Conservation (phyloP, 768 basidiomycete species). For the Xanthoconium stramineum region DNA sequence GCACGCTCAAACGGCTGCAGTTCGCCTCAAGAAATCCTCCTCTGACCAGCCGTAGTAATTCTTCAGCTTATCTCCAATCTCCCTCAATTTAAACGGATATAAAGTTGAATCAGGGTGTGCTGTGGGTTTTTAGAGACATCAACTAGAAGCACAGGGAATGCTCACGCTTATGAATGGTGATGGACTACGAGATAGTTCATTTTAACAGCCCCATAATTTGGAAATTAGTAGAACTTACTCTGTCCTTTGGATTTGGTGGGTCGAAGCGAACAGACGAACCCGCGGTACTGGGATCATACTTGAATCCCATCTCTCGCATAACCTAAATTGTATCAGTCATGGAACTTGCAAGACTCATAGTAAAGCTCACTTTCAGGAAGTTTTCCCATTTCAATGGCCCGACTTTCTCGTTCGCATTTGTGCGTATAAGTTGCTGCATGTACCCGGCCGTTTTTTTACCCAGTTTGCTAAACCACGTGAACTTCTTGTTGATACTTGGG, state of each 20-base stretch:
- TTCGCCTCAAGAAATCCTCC: conserved; percentile 36
- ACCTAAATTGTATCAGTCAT: conserved; percentile 39
- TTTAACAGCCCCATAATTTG: conserved; percentile 1
- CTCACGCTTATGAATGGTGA: conserved; percentile 74
- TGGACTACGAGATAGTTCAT: conserved; percentile 41
- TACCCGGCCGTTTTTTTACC: conserved; percentile 54
- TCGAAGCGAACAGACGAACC: conserved; percentile 83
- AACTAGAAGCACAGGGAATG: background rate
- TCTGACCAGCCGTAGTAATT: conserved; percentile 64
- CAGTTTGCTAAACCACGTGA: conserved; percentile 54
- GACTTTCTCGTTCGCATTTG: conserved; percentile 51
- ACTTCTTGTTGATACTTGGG: conserved; percentile 34
- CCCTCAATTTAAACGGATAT: conserved; percentile 40
- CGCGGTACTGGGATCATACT: conserved; percentile 68
- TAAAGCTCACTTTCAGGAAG: conserved; percentile 58
- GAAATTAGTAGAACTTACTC: conserved; percentile 30
- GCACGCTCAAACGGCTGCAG: conserved; percentile 2
- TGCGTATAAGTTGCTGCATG: conserved; percentile 65
- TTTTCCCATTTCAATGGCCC: conserved; percentile 78
- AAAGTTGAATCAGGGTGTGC: conserved; percentile 76
- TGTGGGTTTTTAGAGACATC: conserved; percentile 25
- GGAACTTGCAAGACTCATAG: background rate
- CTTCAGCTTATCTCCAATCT: conserved; percentile 57
- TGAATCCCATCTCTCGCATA: conserved; percentile 78
- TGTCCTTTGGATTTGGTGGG: conserved; percentile 55